Evolutionary conservation across 2,329 filamentous ascomycete species (phyloP), one percentile per base, ranked within the genome.

Genomic region (Aurifilum marmelostoma): DNA sequence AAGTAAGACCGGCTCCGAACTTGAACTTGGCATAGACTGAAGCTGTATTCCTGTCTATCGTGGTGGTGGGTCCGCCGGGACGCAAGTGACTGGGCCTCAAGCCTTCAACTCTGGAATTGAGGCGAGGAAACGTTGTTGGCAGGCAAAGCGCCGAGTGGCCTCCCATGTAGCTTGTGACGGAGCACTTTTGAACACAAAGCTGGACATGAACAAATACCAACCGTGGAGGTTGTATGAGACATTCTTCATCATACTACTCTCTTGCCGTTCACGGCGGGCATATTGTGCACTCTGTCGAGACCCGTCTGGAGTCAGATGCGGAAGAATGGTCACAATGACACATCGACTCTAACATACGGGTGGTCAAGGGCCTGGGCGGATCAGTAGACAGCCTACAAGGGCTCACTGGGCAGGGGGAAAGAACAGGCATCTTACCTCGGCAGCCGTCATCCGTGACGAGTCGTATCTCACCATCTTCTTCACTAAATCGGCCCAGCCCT

Each of bases 391-490:
- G 6, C 3, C 8, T 0, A 24, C 16, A 50, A 32, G 21, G 21
- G 11, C 9, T 21, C 34, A 11, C 5, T 27, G 6, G 34, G 18
- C 11, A n/a, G 16, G n/a, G 16, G 9, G 50, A 11, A n/a, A 16
- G 18, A 63, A 11, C 12, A n/a, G 2, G 24, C 27, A 27, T 72
- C 73, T 59, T 67, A 81, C 91, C 83, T 91, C 79, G 67, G 83
- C 81, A 61, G 94, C 93, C 18, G 87, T 90, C 72, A 91, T 80
- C 72, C 96, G 87, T 52, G 83, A 79, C 16, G 85, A 91, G 77
- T 97, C 89, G 79, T 91, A 99, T 60, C 84, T 83, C 16, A 99
- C 85, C 71, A 97, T 78, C 6, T 81, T 82, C 52, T 82, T 83
- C 12, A 97, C 88, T 43, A 97, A 80, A 71, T 91, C 86, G 69